phyloP scores from a whole-genome alignment of 208 protist genomes.

The Naegleria fowleri region DNA sequence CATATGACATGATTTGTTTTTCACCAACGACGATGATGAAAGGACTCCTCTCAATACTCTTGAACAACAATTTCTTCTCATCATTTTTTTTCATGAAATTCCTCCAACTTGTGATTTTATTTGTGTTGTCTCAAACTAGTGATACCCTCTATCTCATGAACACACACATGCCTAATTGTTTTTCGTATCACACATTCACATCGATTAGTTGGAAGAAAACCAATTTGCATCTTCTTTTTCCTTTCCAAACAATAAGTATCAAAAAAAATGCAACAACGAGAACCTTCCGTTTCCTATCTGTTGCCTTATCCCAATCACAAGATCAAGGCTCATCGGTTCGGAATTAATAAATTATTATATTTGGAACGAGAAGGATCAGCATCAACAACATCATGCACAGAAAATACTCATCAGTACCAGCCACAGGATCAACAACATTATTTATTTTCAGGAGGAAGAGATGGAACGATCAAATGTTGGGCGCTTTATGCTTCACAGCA shows the following conservation, averaged over 20 bases:
- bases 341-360: constrained; percentile 4
- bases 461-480: constrained; percentile 20
- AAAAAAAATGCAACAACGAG: not conserved
- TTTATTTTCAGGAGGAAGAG: not conserved
- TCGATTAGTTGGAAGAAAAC: too few relatives aligned
- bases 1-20: too few relatives aligned
- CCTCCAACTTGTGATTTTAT: too few relatives aligned
- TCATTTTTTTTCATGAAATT: too few relatives aligned
- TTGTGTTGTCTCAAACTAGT: too few relatives aligned
- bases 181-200: too few relatives aligned
- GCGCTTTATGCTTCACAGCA: not conserved
- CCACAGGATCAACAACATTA: not conserved
- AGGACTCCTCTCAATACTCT: too few relatives aligned
- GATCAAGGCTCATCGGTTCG: not conserved
- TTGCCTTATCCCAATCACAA: not conserved
- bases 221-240: too few relatives aligned
- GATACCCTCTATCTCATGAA: too few relatives aligned
- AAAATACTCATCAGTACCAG: not conserved
- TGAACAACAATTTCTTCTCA: not conserved
- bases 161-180: too few relatives aligned
- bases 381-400: not conserved
- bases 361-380: not conserved
- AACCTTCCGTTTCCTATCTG: not conserved
- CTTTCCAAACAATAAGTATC: too few relatives aligned
- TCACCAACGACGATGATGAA: too few relatives aligned